Evolutionary conservation across 192 early-diverging fungal species (phyloP).

Genomic region (Linnemannia elongata): DNA sequence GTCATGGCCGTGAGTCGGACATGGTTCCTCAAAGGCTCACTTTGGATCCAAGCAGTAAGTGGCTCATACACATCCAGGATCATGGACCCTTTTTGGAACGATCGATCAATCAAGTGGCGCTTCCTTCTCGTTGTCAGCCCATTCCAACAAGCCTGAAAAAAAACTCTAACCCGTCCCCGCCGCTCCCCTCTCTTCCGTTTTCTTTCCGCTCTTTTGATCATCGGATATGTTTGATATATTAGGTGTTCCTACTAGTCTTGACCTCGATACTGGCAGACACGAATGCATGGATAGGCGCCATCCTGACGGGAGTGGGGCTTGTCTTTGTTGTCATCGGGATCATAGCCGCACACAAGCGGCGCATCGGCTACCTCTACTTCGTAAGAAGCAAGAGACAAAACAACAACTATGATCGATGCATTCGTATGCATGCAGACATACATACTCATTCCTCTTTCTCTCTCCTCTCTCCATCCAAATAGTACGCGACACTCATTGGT

Average conservation of each 20-base stretch:
- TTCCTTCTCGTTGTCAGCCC: neutral
- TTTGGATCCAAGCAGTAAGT: constrained; percentile 39
- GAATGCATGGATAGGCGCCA: constrained; percentile 34
- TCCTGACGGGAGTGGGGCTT: constrained; percentile 14
- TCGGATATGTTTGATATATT: neutral
- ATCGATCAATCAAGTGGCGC: neutral
- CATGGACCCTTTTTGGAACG: neutral
- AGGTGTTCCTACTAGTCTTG: constrained; percentile 27
- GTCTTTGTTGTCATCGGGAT: constrained; percentile 28
- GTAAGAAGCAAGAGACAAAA: constrained; percentile 3
- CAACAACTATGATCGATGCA: neutral
- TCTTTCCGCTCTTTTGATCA: neutral
- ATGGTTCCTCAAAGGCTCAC: constrained; percentile 24
- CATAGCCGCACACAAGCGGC: constrained; percentile 27
- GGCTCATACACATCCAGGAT: constrained; percentile 1
- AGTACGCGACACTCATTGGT: constrained; percentile 42
- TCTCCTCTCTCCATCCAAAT: neutral
- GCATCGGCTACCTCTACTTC: constrained; percentile 31
- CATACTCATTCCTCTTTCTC: neutral
- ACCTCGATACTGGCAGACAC: constrained; percentile 42
- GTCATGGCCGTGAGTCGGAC: constrained; percentile 15
- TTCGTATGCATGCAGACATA: neutral
- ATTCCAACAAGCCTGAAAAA: neutral
- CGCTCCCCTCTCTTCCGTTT: too few species aligned
- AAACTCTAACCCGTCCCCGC: neutral